Conservation (phyloP, 139 green algal species). For the Chlamydomonas applanata region DNA sequence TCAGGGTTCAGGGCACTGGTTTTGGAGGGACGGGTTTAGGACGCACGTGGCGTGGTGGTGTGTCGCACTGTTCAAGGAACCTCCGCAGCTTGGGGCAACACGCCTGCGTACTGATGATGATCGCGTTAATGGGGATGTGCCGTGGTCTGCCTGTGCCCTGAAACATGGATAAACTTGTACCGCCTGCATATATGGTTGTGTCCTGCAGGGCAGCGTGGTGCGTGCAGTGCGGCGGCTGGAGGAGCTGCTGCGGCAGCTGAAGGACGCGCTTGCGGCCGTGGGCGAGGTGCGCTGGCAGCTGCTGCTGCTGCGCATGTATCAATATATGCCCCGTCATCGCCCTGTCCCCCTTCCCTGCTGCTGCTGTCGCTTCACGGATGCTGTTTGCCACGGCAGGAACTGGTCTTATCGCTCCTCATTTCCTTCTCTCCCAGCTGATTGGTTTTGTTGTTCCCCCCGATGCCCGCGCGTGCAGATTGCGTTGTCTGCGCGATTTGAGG, state of each 20-base stretch:
- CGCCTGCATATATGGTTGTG: neutral
- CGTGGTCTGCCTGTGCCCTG: neutral
- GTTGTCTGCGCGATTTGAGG: constrained; percentile 76
- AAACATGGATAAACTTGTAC: neutral
- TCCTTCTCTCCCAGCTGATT: neutral
- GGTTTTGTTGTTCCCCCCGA: constrained; percentile 61
- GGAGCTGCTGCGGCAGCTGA: constrained; percentile 77
- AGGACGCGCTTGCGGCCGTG: constrained; percentile 1
- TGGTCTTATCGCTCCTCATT: too few relatives aligned
- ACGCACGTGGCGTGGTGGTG: too few relatives aligned
- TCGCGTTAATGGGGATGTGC: neutral
- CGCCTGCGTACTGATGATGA: too few relatives aligned
- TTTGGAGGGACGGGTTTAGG: too few relatives aligned
- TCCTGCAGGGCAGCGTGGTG: constrained; percentile 67
- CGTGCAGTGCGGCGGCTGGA: constrained; percentile 72
- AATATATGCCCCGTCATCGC: too few relatives aligned
- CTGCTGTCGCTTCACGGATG: too few relatives aligned
- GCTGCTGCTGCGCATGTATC: too few relatives aligned
- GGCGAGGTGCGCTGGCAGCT: neutral
- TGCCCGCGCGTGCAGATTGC: constrained; percentile 44
- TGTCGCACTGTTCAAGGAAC: too few relatives aligned
- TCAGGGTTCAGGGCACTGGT: neutral
- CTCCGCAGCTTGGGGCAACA: too few relatives aligned
- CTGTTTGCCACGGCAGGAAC: too few relatives aligned
- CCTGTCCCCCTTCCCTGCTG: too few relatives aligned